phyloP scores from a whole-genome alignment of 495 filamentous ascomycete species.

The Aeminium ludgeri region DNA sequence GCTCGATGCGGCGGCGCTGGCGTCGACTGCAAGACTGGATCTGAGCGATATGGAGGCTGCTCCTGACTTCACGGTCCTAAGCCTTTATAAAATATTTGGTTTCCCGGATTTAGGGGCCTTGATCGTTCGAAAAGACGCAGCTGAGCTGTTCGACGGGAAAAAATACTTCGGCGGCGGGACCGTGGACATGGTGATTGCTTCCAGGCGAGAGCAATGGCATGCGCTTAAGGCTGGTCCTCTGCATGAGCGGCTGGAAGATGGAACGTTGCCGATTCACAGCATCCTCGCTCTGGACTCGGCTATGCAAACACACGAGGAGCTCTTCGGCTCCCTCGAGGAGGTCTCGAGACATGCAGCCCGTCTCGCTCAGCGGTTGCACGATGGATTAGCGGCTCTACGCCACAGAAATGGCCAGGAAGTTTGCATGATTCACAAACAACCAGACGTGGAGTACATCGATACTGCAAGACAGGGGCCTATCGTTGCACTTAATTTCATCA shows the following conservation, averaged over 20 bases:
- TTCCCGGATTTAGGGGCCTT: conserved; percentile 84
- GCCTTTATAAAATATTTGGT: conserved; percentile 95
- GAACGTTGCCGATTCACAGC: conserved; percentile 73
- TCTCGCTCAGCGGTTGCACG: conserved; percentile 41
- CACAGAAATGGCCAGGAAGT: conserved; percentile 53
- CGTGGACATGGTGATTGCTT: conserved; percentile 58
- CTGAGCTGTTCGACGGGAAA: conserved; percentile 38
- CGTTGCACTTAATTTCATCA: conserved; percentile 66
- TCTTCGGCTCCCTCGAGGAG: conserved; percentile 53
- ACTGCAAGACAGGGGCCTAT: conserved; percentile 50
- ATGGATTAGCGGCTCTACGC: conserved; percentile 38
- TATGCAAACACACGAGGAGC: conserved; percentile 45
- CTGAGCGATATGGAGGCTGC: conserved; percentile 41
- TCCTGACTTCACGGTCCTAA: conserved; percentile 77
- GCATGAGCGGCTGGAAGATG: conserved; percentile 75
- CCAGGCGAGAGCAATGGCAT: conserved; percentile 49
- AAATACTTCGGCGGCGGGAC: conserved; percentile 92
- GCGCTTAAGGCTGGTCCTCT: conserved; percentile 51
- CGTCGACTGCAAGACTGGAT: conserved; percentile 60
- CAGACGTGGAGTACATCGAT: conserved; percentile 26
- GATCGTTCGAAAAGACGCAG: conserved; percentile 61
- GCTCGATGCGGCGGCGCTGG: conserved; percentile 78
- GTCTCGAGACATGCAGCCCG: conserved; percentile 60
- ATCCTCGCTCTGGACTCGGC: conserved; percentile 68
- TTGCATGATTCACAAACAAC: conserved; percentile 46